phyloP scores from a whole-genome alignment of 2,329 filamentous ascomycete genomes.

The Didymella arachidicola region DNA sequence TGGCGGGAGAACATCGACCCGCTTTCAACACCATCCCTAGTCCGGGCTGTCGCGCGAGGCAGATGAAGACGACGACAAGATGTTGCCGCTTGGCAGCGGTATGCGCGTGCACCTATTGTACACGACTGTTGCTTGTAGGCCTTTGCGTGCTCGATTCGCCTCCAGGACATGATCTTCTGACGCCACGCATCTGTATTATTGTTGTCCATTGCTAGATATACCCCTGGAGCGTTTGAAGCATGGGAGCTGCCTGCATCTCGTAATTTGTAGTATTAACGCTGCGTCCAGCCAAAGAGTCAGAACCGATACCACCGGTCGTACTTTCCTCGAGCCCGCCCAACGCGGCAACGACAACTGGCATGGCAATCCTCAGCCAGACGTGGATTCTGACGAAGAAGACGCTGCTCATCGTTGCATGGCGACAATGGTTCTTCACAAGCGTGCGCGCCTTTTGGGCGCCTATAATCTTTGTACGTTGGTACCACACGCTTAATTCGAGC shows the following conservation, averaged over 20 bases:
- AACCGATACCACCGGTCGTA: not conserved
- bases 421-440: slow-evolving; percentile 62
- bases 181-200: not conserved
- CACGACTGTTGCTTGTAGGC: not conserved
- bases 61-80: slow-evolving; percentile 24
- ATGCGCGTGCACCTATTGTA: not conserved
- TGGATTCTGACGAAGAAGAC: slow-evolving; percentile 67
- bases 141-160: slow-evolving; percentile 7
- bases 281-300: not conserved
- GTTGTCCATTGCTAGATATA: not conserved
- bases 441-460: slow-evolving; percentile 65
- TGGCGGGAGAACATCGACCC: slow-evolving; percentile 24
- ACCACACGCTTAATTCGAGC: not conserved
- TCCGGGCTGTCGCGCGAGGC: slow-evolving; percentile 18
- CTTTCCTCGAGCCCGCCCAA: slow-evolving; percentile 21
- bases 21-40: slow-evolving; percentile 17
- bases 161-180: not conserved
- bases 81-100: slow-evolving; percentile 16
- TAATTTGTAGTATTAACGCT: slow-evolving; percentile 10
- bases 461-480: slow-evolving; percentile 57
- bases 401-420: slow-evolving; percentile 61
- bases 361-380: slow-evolving; percentile 58
- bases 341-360: slow-evolving; percentile 34
- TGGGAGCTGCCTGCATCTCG: slow-evolving; percentile 8
- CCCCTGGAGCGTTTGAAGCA: slow-evolving; percentile 7